These are phyloP conservation scores for Yarrowia sp. DNA, from an alignment of 805 yeast genomes.

Conservation along the genomic window DNA sequence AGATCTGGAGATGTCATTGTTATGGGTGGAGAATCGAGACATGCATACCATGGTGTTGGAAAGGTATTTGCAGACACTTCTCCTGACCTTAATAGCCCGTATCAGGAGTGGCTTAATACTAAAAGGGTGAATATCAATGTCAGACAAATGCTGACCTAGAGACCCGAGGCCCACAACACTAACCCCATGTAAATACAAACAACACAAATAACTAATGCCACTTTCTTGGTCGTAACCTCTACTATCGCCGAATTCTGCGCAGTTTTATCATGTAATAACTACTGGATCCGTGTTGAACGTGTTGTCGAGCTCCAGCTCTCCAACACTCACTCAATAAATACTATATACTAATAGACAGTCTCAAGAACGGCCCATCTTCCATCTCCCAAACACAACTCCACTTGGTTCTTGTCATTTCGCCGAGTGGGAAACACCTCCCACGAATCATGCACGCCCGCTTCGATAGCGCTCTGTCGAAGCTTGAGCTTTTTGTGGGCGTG, in stretches of 20 bases:
- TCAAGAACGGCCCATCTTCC: constrained; percentile 20
- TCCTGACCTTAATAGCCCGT: constrained; percentile 33
- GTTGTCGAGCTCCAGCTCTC: not conserved
- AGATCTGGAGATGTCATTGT: constrained; percentile 43
- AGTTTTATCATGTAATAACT: not conserved
- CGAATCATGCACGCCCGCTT: constrained; percentile 17
- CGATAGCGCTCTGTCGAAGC: constrained; percentile 6
- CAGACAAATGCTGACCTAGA: constrained; percentile 39
- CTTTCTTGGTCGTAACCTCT: too few relatives aligned
- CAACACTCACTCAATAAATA: not conserved
- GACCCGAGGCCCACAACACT: too few relatives aligned
- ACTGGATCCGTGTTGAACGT: not conserved
- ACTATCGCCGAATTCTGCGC: too few relatives aligned
- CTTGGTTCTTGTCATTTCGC: not conserved
- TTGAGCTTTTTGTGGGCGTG: not conserved
- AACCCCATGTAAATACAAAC: not conserved
- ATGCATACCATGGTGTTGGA: constrained; percentile 45
- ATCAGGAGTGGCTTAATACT: constrained; percentile 37
- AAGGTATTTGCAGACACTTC: constrained; percentile 39
- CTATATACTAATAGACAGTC: constrained; percentile 17
- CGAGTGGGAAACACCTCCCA: constrained; percentile 24
- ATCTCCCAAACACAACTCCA: constrained; percentile 10
- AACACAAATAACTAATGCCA: not conserved
- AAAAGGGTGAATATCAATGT: constrained; percentile 43
- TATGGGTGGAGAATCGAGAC: constrained; percentile 43